A percentile compares a stretch with the other conserved stretches of the same genome.
phyloP scores from a whole-genome alignment of 2,329 filamentous ascomycete genomes.

The Diaporthe sp. region DNA sequence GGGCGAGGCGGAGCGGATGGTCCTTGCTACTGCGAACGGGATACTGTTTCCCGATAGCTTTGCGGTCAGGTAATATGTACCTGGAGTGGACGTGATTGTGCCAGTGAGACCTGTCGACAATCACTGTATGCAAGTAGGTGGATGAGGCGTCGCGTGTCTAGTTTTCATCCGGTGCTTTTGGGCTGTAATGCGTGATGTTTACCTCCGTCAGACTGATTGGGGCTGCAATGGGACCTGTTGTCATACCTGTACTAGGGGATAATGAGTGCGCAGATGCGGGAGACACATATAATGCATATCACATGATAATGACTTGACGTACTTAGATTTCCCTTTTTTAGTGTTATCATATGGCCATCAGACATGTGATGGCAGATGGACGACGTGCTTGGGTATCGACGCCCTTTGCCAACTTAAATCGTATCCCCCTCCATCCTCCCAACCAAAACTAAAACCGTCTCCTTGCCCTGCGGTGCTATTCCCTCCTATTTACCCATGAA shows the following conservation, averaged over 20 bases:
- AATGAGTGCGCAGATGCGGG: not conserved
- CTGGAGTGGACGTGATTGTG: no score
- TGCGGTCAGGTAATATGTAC: constrained; percentile 39
- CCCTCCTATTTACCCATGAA: not conserved
- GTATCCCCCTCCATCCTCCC: not conserved
- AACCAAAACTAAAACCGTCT: not conserved
- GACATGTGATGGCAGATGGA: not conserved
- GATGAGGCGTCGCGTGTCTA: not conserved
- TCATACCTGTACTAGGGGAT: not conserved
- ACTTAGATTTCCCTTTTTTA: not conserved
- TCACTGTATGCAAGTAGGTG: not conserved
- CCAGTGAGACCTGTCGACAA: not conserved
- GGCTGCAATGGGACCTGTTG: not conserved
- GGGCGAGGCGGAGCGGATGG: constrained; percentile 49
- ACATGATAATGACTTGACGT: constrained; percentile 7
- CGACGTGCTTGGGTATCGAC: not conserved
- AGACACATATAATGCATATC: not conserved
- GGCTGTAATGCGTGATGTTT: not conserved
- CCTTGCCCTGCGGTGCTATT: not conserved
- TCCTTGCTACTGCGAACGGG: constrained; percentile 54
- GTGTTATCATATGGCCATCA: not conserved
- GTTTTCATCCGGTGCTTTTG: not conserved
- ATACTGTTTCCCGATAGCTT: constrained; percentile 57
- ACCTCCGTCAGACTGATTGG: not conserved
- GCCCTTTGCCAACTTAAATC: no score